Conservation (phyloP, 768 basidiomycete genomes). For the Phallus indusiatus region DNA sequence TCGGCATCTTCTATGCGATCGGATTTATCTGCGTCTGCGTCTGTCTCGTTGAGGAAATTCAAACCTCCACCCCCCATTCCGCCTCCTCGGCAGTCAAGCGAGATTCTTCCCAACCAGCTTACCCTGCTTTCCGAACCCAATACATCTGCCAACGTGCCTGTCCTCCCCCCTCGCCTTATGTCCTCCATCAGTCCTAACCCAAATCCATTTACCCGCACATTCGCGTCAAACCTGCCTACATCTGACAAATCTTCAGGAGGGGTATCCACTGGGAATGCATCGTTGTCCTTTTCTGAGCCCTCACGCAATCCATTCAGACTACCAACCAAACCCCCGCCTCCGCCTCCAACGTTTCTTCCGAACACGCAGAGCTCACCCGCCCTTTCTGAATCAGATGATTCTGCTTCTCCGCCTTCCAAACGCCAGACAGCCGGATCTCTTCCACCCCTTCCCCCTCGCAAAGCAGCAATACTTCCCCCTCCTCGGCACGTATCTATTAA, state of each 20-base stretch:
- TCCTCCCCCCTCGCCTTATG: not conserved
- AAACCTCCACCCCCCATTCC: not conserved
- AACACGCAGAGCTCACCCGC: not conserved
- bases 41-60: not conserved
- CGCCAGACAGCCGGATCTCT: not conserved
- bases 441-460: slow-evolving; percentile 16
- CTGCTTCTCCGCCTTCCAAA: not conserved
- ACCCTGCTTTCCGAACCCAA: not conserved
- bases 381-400: not conserved
- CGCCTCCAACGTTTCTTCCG: too few species aligned
- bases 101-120: not conserved
- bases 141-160: not conserved
- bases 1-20: not conserved
- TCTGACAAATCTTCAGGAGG: too few species aligned
- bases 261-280: too few species aligned
- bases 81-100: not conserved
- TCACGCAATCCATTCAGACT: not conserved
- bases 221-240: not conserved
- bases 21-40: not conserved
- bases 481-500: not conserved
- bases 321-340: not conserved
- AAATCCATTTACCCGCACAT: slow-evolving; percentile 1
- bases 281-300: not conserved
- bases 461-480: slow-evolving; percentile 3
- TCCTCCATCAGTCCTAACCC: not conserved